Base-by-base conservation (phyloP, 176 grass and related monocot genomes). In the Otatea glauca region DNA sequence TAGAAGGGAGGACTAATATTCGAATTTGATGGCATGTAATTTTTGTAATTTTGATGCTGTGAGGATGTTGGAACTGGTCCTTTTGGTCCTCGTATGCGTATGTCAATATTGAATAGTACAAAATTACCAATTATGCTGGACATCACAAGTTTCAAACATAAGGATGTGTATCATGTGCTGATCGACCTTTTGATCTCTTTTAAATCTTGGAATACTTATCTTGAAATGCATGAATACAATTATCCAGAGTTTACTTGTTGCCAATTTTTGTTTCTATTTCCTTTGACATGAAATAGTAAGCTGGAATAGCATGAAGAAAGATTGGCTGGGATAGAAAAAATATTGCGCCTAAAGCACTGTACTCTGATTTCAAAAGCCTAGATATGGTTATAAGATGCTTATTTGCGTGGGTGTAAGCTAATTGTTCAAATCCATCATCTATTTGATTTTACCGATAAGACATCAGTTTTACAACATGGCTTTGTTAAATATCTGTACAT, bases 191-290 rank as follows among this genome's bases (percentile, higher is more conserved):
- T 9, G 6, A 67, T 53, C 44, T 80, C 43, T 37, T 51, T 66
- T 32, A 51, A 25, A 66, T 37, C 17, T n/a, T 66, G 10, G 43
- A 67, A 37, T 65, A 15, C 61, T 21, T 50, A 32, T 27, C 59
- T 9, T 35, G 3, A 17, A 11, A 74, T 54, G 48, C 0, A 54
- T 54, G 8, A 74, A 6, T 72, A 72, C 53, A 53, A 34, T 17
- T 51, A 74, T 27, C 5, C 17, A 74, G 27, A 74, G 48, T 35
- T 74, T 74, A 74, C 29, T 53, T 74, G 15, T 55, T 51, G 29
- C 2, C 2, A 53, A 37, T 37, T 18, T 34, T 75, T 29, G 1
- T 37, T 37, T 37, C 35, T 37, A 54, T 55, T 77, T 0, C 34
- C 0, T 23, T 17, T 69, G 12, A 37, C 18, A 18, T 2, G 65